These are phyloP conservation scores for Aspergillus sp. DNA, from an alignment of 2,329 filamentous ascomycete genomes.

Conservation along the genomic window DNA sequence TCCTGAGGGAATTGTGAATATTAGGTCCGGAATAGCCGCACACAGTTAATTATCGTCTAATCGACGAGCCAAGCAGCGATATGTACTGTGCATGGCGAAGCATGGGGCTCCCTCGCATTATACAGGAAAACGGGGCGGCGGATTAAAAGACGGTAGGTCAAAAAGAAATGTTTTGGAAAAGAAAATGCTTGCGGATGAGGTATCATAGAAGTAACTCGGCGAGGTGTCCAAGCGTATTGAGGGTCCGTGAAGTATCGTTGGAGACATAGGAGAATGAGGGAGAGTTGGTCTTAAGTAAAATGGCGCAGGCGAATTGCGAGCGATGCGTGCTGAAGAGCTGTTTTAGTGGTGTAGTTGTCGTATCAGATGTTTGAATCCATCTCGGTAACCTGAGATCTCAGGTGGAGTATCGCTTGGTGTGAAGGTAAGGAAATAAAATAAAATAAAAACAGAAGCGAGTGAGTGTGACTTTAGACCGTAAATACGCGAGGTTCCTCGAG, in stretches of 20 bases:
- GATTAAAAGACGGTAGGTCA: slow-evolving; percentile 33
- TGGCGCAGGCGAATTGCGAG: background rate
- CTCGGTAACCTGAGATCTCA: background rate
- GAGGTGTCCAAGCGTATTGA: slow-evolving; percentile 17
- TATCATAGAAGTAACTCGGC: slow-evolving; percentile 22
- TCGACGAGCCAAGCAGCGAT: slow-evolving; percentile 24
- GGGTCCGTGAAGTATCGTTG: slow-evolving; percentile 15
- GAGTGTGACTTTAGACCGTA: slow-evolving; percentile 14
- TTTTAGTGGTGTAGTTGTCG: background rate
- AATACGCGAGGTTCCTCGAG: background rate
- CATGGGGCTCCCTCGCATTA: slow-evolving; percentile 23
- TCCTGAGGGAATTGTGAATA: slow-evolving; percentile 8
- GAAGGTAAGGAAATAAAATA: slow-evolving; percentile 5
- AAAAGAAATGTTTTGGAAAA: slow-evolving; percentile 26
- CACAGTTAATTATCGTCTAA: slow-evolving; percentile 17
- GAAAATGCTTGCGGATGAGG: slow-evolving; percentile 24
- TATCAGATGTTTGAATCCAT: slow-evolving; percentile 9
- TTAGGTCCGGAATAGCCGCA: slow-evolving; percentile 15
- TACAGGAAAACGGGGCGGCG: slow-evolving; percentile 29
- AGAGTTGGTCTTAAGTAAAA: slow-evolving; percentile 15
- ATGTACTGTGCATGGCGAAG: slow-evolving; percentile 31
- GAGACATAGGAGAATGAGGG: slow-evolving; percentile 24
- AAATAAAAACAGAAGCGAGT: slow-evolving; percentile 18
- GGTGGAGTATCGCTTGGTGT: slow-evolving; percentile 2
- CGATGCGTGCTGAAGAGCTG: background rate